A percentile compares a stretch with the other conserved stretches of the same genome.
Evolutionary conservation across 2,329 filamentous ascomycete species (phyloP).

Genomic region (Aureobasidium zeae): DNA sequence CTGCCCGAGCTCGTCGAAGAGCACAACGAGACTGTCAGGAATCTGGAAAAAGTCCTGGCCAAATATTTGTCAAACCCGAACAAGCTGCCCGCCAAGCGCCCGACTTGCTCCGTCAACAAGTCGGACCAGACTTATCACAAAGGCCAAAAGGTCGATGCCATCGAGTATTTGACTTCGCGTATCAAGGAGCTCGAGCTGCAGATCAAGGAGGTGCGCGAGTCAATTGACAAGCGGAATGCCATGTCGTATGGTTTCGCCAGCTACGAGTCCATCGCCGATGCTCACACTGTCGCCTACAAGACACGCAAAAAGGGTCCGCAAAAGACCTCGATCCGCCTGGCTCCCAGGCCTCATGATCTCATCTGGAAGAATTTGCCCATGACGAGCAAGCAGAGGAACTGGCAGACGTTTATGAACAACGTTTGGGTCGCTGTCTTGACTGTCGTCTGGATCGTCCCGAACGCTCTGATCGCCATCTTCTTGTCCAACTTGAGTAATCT

Average conservation of each 20-base stretch:
- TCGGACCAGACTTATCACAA: conserved; percentile 62
- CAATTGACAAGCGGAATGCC: conserved; percentile 77
- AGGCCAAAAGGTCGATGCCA: conserved; percentile 77
- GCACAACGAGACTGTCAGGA: conserved; percentile 69
- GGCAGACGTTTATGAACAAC: conserved; percentile 68
- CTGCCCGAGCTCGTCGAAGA: conserved; percentile 76
- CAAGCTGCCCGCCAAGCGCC: conserved; percentile 65
- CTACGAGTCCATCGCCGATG: conserved; percentile 78
- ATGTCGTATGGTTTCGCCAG: conserved; percentile 92
- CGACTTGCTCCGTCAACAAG: conserved; percentile 70
- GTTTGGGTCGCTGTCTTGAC: conserved; percentile 78
- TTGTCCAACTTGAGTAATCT: conserved; percentile 77
- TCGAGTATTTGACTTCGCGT: conserved; percentile 80
- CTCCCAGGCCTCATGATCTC: conserved; percentile 79
- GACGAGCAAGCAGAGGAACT: conserved; percentile 56
- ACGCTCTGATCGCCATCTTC: conserved; percentile 91
- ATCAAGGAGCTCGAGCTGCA: conserved; percentile 75
- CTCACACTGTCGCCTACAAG: conserved; percentile 77
- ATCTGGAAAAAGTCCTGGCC: conserved; percentile 73
- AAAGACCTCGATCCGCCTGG: conserved; percentile 66
- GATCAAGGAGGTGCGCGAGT: conserved; percentile 72
- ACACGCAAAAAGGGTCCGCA: conserved; percentile 72
- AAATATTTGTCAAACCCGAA: conserved; percentile 86
- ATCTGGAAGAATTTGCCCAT: conserved; percentile 92
- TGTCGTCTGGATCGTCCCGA: conserved; percentile 78